Percentiles rank a stretch among this genome's conserved stretches.
phyloP scores from a whole-genome alignment of 2,329 filamentous ascomycete genomes.

The Westerdykella aurantiaca region DNA sequence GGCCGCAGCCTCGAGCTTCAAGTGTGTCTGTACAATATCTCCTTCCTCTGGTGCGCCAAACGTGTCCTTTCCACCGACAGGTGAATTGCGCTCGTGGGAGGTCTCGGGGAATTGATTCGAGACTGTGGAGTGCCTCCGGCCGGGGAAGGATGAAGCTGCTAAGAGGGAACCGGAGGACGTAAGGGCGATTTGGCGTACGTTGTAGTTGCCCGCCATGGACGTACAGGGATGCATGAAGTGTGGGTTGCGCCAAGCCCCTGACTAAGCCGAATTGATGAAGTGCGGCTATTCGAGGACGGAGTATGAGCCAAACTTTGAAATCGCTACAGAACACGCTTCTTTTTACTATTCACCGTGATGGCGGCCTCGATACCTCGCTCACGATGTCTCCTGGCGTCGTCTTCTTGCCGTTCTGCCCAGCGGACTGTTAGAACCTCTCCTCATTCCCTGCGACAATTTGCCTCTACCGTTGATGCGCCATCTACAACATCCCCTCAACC shows the following conservation, averaged over 20 bases:
- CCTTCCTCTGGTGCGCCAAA: constrained; percentile 27
- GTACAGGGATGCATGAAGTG: constrained; percentile 31
- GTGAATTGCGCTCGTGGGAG: too few relatives aligned
- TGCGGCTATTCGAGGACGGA: not conserved
- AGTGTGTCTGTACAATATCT: constrained; percentile 14
- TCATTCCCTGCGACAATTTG: constrained; percentile 24
- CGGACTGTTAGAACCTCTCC: constrained; percentile 11
- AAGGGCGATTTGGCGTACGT: constrained; percentile 29
- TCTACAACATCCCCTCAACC: constrained; percentile 15
- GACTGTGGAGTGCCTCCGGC: constrained; percentile 1
- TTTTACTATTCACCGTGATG: constrained; percentile 13
- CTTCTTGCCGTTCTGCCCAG: constrained; percentile 14
- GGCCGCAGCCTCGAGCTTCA: constrained; percentile 19
- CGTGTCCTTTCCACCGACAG: constrained; percentile 28
- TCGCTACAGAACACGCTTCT: not conserved
- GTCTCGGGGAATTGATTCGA: not conserved
- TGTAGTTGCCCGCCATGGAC: constrained; percentile 27
- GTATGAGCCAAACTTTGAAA: too few relatives aligned
- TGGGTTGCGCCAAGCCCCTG: constrained; percentile 17
- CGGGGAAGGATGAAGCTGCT: constrained; percentile 1
- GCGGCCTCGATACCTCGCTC: constrained; percentile 29
- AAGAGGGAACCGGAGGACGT: not conserved
- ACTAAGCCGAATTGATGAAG: not conserved
- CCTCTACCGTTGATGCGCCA: constrained; percentile 28
- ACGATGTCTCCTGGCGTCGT: constrained; percentile 25